Evolutionary conservation across 1,284 basidiomycete species (phyloP), one percentile per base, ranked within the genome.

Genomic region (Tilletia caries): DNA sequence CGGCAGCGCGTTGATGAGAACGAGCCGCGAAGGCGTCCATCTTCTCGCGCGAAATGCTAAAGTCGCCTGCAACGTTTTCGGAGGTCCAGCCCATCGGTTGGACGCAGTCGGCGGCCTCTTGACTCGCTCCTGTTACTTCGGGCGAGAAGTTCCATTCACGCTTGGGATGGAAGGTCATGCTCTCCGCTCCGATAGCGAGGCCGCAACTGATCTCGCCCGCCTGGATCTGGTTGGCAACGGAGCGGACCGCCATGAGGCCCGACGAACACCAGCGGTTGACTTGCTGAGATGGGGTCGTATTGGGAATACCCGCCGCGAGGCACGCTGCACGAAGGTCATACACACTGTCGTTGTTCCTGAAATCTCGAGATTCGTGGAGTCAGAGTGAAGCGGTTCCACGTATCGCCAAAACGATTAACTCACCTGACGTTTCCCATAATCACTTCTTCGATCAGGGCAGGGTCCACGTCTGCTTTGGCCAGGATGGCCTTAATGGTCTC

Each of bases 41-140:
- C 73, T 90, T 88, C 69, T 91, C 89, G 65, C 94, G 88, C 27
- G 90, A 87, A 76, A 97, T 87, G 76, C 89, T 86, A 85, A 91
- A 96, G 69, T 95, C 89, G 20, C 79, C 76, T n/a, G 82, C 81
- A 29, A 84, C 77, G 70, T 91, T 90, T 82, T 94, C 92, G 2
- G 91, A 90, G 1, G 92, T 92, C 92, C 92, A 92, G 12, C 92
- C 91, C 92, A 93, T 93, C 29, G 90, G 90, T 84, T 88, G 89
- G 64, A 71, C 72, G 69, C 79, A 80, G 65, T 80, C 79, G 27
- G 73, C 71, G 0, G 79, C 79, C 58, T 79, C 76, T 68, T 79
- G 75, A 44, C 64, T 71, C 2, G 62, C n/a, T 27, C 60, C 67
- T 64, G 41, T 66, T 12, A 80, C 66, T 62, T 78, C 76, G n/a